A percentile compares a stretch with the other conserved stretches of the same genome.
Conservation (phyloP, 805 yeast species). For the Lipomyces oligophaga region DNA sequence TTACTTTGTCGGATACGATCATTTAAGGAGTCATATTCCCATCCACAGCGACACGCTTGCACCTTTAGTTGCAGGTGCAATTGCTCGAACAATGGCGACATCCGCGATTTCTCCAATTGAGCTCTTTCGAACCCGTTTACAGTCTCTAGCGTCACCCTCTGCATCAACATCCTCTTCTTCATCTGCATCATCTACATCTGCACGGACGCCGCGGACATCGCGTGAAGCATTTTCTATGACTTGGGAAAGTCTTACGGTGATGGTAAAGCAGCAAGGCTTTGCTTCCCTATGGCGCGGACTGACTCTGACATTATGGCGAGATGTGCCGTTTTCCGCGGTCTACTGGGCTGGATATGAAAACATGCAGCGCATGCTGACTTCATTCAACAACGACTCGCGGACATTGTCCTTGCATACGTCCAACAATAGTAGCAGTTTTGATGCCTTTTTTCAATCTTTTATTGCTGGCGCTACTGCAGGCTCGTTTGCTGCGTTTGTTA, state of each 20-base stretch:
- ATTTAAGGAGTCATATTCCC: slow-evolving; percentile 71
- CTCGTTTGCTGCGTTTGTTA: slow-evolving; percentile 72
- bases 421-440: slow-evolving; percentile 21
- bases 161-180: slow-evolving; percentile 2
- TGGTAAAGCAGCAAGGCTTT: slow-evolving; percentile 56
- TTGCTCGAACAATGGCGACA: slow-evolving; percentile 80
- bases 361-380: slow-evolving; percentile 7
- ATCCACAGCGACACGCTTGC: slow-evolving; percentile 47
- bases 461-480: slow-evolving; percentile 83
- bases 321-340: slow-evolving; percentile 92
- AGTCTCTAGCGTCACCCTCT: slow-evolving; percentile 47
- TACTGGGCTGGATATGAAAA: slow-evolving; percentile 59
- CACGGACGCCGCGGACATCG: slow-evolving; percentile 12
- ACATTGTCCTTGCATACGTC: neutral
- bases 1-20: slow-evolving; percentile 91
- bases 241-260: slow-evolving; percentile 50
- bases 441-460: slow-evolving; percentile 45
- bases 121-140: slow-evolving; percentile 79
- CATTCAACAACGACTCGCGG: slow-evolving; percentile 4
- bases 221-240: slow-evolving; percentile 41
- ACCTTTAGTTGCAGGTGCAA: slow-evolving; percentile 80
- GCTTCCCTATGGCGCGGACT: slow-evolving; percentile 76
- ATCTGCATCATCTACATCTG: neutral
- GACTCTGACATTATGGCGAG: slow-evolving; percentile 88
- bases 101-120: slow-evolving; percentile 84